phyloP scores from a whole-genome alignment of 1,284 basidiomycete species.

The Farysia itapuensis region DNA sequence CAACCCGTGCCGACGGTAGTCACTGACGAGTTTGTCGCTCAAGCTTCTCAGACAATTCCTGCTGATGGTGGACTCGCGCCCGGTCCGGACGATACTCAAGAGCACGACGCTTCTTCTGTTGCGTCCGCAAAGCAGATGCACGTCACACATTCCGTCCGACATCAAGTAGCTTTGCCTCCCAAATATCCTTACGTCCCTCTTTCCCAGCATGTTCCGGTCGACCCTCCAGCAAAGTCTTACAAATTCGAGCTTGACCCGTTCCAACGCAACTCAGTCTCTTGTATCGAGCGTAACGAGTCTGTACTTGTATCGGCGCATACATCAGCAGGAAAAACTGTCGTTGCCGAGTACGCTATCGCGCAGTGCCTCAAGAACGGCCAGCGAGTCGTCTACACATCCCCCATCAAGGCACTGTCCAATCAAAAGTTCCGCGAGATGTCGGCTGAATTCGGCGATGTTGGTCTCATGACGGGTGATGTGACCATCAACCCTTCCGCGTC shows the following conservation, averaged over 20 bases:
- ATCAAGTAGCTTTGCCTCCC: conserved; percentile 93
- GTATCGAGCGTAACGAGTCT: conserved; percentile 94
- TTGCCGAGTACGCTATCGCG: conserved; percentile 98
- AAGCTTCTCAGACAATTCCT: conserved; percentile 29
- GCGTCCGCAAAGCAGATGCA: conserved; percentile 29
- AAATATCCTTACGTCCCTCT: conserved; percentile 90
- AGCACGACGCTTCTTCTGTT: neutral
- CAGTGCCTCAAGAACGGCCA: conserved; percentile 89
- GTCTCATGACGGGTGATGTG: conserved; percentile 99
- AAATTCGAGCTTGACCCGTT: conserved; percentile 97
- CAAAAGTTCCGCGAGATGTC: conserved; percentile 98
- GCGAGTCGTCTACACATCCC: conserved; percentile 97
- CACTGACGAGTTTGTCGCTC: conserved; percentile 46
- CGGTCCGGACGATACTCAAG: neutral
- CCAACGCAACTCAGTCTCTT: conserved; percentile 89
- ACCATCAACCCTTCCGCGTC: conserved; percentile 97
- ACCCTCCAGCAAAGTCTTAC: conserved; percentile 88
- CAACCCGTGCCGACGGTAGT: conserved; percentile 38
- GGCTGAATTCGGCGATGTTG: conserved; percentile 95
- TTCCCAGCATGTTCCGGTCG: conserved; percentile 83
- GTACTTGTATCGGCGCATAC: conserved; percentile 99
- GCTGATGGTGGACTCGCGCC: conserved; percentile 7
- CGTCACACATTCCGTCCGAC: conserved; percentile 67
- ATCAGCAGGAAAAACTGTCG: conserved; percentile 96
- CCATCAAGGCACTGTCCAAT: conserved; percentile 98